Base-by-base conservation (phyloP, 805 yeast species). In the Ogataea minuta region DNA sequence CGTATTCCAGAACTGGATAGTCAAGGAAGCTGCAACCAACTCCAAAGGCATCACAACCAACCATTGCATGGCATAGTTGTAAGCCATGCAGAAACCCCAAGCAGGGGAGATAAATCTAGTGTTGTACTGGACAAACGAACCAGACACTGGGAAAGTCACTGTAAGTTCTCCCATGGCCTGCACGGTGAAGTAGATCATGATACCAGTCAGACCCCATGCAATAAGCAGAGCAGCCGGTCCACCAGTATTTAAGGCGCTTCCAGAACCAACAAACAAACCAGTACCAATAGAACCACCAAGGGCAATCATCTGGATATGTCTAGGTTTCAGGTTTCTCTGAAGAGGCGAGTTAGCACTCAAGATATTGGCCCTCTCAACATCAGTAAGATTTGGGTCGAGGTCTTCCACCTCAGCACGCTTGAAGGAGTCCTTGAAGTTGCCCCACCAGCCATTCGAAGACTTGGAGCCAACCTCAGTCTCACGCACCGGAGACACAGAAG, bases 221-320 rank as follows among this genome's bases (percentile, higher is more conserved):
- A 81, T 76, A 36, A 82, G 71, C 26, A 82, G 60, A 28, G 81
- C 74, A 11, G 82, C 85, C n/a, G 93, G 91, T 19, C 93, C 93
- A 57, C 87, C 84, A 23, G 71, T 66, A 13, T 71, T 49, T 36
- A 84, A 62, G 2, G 85, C 74, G 12, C 71, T 61, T 44, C 86
- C 85, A 2, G 88, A 74, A 55, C 88, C 87, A 23, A 87, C 83
- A 45, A 87, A 78, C 36, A 87, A 68, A 55, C 93, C 95, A 7
- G 91, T 81, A 52, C 95, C 95, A 50, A 86, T 84, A 44, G 84
- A 74, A 29, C 91, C 90, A 49, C 91, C 93, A 45, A 85, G 69
- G 35, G 93, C 89, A 63, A 85, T 85, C 87, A 84, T 80, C 44
- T 81, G 79, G 49, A 85, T 62, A 58, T 85, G 91, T 55, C 90